These are phyloP conservation scores for Xylaria cubensis DNA, from an alignment of 495 filamentous ascomycete genomes.

Conservation along the genomic window DNA sequence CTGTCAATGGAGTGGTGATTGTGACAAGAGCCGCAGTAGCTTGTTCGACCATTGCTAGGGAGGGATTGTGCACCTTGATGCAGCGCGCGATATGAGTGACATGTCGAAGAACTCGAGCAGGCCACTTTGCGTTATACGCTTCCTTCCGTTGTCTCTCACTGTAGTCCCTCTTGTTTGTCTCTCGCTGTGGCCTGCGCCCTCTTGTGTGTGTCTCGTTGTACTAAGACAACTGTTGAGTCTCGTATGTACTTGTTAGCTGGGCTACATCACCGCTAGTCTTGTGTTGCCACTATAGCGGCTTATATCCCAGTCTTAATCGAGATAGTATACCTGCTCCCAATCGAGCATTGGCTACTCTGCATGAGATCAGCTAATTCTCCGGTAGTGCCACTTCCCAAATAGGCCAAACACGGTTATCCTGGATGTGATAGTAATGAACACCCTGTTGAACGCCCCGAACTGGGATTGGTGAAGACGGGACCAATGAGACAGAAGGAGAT, in stretches of 20 bases:
- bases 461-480: neutral
- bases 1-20: slow-evolving; percentile 6
- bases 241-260: neutral
- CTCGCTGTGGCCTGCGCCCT: neutral
- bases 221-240: slow-evolving; percentile 4
- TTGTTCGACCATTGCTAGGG: slow-evolving; percentile 4
- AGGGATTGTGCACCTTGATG: slow-evolving; percentile 13
- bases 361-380: slow-evolving; percentile 22
- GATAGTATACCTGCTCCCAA: slow-evolving; percentile 5
- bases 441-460: neutral
- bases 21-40: slow-evolving; percentile 28
- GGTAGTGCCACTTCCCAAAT: slow-evolving; percentile 7
- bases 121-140: neutral
- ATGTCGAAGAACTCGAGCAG: slow-evolving; percentile 9
- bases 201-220: slow-evolving; percentile 1
- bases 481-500: neutral
- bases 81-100: slow-evolving; percentile 8
- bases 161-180: no score
- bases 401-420: neutral
- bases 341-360: slow-evolving; percentile 18
- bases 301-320: slow-evolving; percentile 16
- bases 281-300: slow-evolving; percentile 4
- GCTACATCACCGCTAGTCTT: slow-evolving; percentile 1
- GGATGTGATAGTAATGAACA: slow-evolving; percentile 14
- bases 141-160: neutral